phyloP scores from a whole-genome alignment of 805 yeast genomes.

The Candida anglica region DNA sequence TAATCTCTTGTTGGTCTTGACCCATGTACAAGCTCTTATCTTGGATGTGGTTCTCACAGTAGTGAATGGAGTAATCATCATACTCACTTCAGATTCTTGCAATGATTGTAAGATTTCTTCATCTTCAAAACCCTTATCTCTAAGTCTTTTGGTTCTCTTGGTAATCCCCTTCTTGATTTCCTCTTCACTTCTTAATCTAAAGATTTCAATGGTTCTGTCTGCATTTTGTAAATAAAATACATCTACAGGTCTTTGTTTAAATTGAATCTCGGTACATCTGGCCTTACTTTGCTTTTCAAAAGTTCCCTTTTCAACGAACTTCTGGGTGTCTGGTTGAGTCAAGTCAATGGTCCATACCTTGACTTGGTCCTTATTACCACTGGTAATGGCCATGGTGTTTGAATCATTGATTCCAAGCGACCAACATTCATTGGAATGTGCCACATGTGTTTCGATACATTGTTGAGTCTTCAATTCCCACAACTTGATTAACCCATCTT shows the following conservation, averaged over 20 bases:
- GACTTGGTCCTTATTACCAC: constrained; percentile 77
- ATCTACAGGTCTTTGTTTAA: constrained; percentile 39
- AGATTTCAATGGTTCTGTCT: constrained; percentile 77
- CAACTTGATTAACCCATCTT: constrained; percentile 86
- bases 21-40: constrained; percentile 68
- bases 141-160: constrained; percentile 73
- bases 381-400: constrained; percentile 52
- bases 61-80: constrained; percentile 66
- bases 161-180: constrained; percentile 76
- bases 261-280: constrained; percentile 59
- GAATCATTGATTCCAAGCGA: constrained; percentile 50
- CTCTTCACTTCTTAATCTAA: constrained; percentile 67
- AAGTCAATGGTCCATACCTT: constrained; percentile 80
- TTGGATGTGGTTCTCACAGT: constrained; percentile 62
- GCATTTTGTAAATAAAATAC: constrained; percentile 71
- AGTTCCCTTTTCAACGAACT: constrained; percentile 53
- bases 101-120: constrained; percentile 50
- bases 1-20: constrained; percentile 36
- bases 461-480: constrained; percentile 93
- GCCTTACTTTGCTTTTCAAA: constrained; percentile 75
- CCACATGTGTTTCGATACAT: constrained; percentile 91
- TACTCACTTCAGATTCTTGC: constrained; percentile 46
- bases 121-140: constrained; percentile 59
- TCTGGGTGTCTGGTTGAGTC: constrained; percentile 43
- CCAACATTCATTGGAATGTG: constrained; percentile 95